Evolutionary conservation across 208 protist genomes (phyloP), one percentile per base, ranked within the genome.

Genomic region (Trypanosoma vivax): DNA sequence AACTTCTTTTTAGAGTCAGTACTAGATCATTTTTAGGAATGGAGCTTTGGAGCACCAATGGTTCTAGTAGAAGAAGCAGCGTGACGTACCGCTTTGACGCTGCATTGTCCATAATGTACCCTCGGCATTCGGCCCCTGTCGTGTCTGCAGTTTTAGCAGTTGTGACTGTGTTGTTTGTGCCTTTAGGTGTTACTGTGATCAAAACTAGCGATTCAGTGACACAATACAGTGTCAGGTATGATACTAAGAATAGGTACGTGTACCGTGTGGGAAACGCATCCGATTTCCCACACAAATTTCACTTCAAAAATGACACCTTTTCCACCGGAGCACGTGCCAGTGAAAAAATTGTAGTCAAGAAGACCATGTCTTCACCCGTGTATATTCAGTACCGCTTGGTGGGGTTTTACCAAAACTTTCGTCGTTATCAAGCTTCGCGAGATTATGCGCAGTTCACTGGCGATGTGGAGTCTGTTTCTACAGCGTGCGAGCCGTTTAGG

Each of bases 331-430:
- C 46, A 21, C 19, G 4, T 21, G 45, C 45, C 5, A 43, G 11
- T 16, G 50, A 27, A 27, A 19, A 6, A 24, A 57, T 70, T 58
- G 21, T 25, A 13, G 35, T 70, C 21, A 24, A 2, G 23, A 63
- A 57, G 28, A 70, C 34, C 47, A 5, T 70, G 16, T 14, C 37
- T 24, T 38, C 37, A 31, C 63, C 54, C 34, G 30, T 60, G 18
- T 70, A 57, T 31, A 28, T 70, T 33, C 56, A 63, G 24, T 63
- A 70, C 31, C 35, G 39, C 14, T 58, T 98, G 3, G 78, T 73
- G 13, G 94, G 95, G 37, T 98, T 94, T 66, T 95, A 96, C 72
- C 94, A 98, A 69, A 98, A 97, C 60, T 92, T 97, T 54, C 50
- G 93, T 6, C 43, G 70, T 28, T 97, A 97, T 69, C 66, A 47